Conservation (phyloP, 2,329 filamentous ascomycete species). For the Phaeophleospora eucalypticola region DNA sequence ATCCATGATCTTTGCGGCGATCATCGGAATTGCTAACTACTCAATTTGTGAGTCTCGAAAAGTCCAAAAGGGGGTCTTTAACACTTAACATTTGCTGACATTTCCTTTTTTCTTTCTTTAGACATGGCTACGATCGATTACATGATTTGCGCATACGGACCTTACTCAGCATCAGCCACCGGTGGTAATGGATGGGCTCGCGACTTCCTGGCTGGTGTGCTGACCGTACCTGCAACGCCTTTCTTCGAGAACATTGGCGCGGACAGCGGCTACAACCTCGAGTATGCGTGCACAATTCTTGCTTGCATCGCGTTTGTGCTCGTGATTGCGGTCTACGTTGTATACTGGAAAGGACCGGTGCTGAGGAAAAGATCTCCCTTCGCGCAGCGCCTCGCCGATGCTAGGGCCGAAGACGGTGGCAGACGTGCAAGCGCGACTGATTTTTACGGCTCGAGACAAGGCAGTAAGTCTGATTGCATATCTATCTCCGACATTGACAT, state of each 20-base stretch:
- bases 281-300: constrained; percentile 55
- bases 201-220: constrained; percentile 69
- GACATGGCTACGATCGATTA: constrained; percentile 76
- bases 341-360: constrained; percentile 55
- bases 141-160: constrained; percentile 70
- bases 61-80: too few species aligned
- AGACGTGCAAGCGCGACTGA: constrained; percentile 25
- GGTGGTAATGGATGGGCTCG: constrained; percentile 72
- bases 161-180: constrained; percentile 70
- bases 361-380: constrained; percentile 52
- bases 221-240: constrained; percentile 65
- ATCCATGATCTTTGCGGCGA: constrained; percentile 61
- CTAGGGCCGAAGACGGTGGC: constrained; percentile 20
- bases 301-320: constrained; percentile 49
- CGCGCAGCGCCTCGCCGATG: constrained; percentile 42
- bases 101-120: constrained; percentile 31
- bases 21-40: constrained; percentile 68
- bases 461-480: constrained; percentile 25
- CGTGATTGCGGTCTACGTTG: constrained; percentile 53
- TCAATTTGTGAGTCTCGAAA: constrained; percentile 25
- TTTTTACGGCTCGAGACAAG: constrained; percentile 24
- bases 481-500: background rate
- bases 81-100: background rate
- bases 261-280: constrained; percentile 40
- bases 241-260: constrained; percentile 46